phyloP scores from a whole-genome alignment of 805 yeast genomes.

The Metschnikowia picachoensis region DNA sequence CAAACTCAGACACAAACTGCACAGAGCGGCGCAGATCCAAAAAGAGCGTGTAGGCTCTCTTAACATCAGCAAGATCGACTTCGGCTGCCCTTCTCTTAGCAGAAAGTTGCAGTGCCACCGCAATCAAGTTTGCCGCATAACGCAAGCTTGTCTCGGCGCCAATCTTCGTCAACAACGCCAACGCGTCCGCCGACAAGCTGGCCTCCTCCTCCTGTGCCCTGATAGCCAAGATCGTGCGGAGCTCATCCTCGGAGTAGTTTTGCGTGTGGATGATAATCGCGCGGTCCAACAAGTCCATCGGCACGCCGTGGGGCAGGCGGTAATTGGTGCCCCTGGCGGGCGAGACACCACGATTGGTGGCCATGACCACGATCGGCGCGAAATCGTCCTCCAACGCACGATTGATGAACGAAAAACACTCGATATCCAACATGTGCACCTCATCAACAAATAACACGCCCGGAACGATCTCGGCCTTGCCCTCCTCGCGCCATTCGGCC shows the following conservation, averaged over 20 bases:
- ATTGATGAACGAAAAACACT: slow-evolving; percentile 90
- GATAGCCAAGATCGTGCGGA: slow-evolving; percentile 78
- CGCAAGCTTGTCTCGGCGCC: slow-evolving; percentile 89
- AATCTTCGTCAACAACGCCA: slow-evolving; percentile 82
- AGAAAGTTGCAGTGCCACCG: slow-evolving; percentile 86
- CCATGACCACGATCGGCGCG: slow-evolving; percentile 97
- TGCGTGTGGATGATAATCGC: slow-evolving; percentile 87
- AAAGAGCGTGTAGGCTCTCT: slow-evolving; percentile 82
- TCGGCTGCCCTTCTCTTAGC: slow-evolving; percentile 66
- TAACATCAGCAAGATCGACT: slow-evolving; percentile 78
- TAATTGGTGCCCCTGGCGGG: slow-evolving; percentile 90
- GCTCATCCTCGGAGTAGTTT: slow-evolving; percentile 75
- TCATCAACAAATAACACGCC: slow-evolving; percentile 98
- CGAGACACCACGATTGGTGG: slow-evolving; percentile 93
- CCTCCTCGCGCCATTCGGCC: slow-evolving; percentile 98
- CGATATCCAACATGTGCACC: slow-evolving; percentile 97
- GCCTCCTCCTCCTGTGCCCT: slow-evolving; percentile 95
- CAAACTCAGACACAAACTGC: slow-evolving; percentile 68
- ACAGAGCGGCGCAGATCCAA: slow-evolving; percentile 89
- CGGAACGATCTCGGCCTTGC: slow-evolving; percentile 96
- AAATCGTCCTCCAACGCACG: slow-evolving; percentile 95
- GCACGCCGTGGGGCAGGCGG: slow-evolving; percentile 96
- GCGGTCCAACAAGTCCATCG: slow-evolving; percentile 90
- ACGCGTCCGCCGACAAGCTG: slow-evolving; percentile 74
- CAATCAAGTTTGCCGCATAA: slow-evolving; percentile 85